A percentile compares a stretch with the other conserved stretches of the same genome.
These are phyloP conservation scores for Colletotrichum liaoningense DNA, from an alignment of 2,329 filamentous ascomycete species.

Conservation along the genomic window DNA sequence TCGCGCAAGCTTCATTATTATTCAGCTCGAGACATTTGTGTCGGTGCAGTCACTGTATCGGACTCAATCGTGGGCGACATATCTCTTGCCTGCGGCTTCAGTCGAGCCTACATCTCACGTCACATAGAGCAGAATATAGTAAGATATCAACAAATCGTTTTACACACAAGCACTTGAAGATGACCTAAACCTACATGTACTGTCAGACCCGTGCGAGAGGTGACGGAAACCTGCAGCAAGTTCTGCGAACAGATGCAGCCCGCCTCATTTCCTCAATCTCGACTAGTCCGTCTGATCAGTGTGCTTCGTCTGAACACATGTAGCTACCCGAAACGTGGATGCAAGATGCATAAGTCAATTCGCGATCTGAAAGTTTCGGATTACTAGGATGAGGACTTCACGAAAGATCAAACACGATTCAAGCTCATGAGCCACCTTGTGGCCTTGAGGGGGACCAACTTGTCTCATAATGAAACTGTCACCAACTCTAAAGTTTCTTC, in stretches of 20 bases:
- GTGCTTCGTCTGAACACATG: constrained; percentile 4
- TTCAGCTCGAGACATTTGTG: not conserved
- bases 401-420: constrained; percentile 17
- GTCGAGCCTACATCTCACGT: not conserved
- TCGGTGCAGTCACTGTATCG: not conserved
- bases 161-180: not conserved
- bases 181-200: not conserved
- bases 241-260: not conserved
- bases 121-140: not conserved
- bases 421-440: not conserved
- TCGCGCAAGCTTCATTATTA: not conserved
- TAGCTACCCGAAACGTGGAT: constrained; percentile 2
- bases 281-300: not conserved
- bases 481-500: not conserved
- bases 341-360: constrained; percentile 18
- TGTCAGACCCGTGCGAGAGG: not conserved
- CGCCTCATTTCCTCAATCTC: not conserved
- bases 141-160: not conserved
- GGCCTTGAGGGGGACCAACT: no score
- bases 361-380: constrained; percentile 15
- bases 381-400: not conserved
- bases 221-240: not conserved
- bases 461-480: not conserved
- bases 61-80: not conserved
- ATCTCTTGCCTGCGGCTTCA: not conserved